Percentiles rank a stretch among this genome's conserved stretches.
Conservation (phyloP, 208 protist species). For the Acanthamoeba royreba region DNA sequence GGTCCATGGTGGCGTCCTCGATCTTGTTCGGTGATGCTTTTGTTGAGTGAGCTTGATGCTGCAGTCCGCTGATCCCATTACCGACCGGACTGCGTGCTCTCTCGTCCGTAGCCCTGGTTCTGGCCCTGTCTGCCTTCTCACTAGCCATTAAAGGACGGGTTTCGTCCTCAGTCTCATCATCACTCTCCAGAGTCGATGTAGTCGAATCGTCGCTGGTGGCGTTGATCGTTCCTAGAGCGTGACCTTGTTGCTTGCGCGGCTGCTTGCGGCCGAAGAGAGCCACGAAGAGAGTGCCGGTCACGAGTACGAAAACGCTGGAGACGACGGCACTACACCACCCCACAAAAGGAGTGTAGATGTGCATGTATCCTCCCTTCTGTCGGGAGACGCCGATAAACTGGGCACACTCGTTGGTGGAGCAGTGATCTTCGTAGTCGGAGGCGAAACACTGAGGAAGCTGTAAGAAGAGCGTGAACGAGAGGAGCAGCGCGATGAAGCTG, state of each 20-base stretch:
- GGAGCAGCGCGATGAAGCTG: neutral
- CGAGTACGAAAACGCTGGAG: neutral
- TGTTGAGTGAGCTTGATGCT: neutral
- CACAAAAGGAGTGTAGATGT: neutral
- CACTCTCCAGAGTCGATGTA: neutral
- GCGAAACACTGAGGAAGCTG: neutral
- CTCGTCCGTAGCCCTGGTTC: too few relatives aligned
- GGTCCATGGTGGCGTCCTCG: neutral
- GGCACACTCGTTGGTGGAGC: neutral
- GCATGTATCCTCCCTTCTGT: neutral
- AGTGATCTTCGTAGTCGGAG: neutral
- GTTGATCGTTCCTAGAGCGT: neutral
- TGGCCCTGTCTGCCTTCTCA: neutral
- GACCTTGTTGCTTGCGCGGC: neutral
- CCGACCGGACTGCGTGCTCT: neutral
- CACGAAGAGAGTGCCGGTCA: neutral
- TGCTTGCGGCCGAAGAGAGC: neutral
- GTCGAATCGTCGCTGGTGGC: neutral
- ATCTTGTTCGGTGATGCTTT: neutral
- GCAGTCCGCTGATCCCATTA: neutral
- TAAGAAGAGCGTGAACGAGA: neutral
- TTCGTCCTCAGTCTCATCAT: neutral
- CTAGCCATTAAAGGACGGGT: neutral
- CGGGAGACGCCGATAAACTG: neutral
- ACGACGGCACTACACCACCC: neutral